Conservation (phyloP, 345 rosid species). For the Syzygium grande region DNA sequence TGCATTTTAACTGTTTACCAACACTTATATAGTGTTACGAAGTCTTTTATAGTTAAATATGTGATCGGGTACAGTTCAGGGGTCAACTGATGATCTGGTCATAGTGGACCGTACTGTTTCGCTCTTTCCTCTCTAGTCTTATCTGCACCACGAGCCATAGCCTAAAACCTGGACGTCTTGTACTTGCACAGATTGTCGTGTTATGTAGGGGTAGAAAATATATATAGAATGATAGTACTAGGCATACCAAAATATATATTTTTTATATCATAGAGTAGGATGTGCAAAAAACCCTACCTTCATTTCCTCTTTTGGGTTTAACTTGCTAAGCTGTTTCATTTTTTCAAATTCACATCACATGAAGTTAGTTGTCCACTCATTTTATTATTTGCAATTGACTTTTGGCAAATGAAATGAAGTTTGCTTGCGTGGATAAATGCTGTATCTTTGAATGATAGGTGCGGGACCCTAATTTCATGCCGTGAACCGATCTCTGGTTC, state of each 20-base stretch:
- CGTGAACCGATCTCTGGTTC: not conserved
- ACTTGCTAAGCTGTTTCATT: not conserved
- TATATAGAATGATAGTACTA: not conserved
- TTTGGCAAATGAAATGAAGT: not conserved
- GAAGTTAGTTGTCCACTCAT: not conserved
- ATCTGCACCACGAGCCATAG: not conserved
- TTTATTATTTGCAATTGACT: not conserved
- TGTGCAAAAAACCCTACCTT: not conserved
- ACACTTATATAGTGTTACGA: not conserved
- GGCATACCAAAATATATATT: not conserved
- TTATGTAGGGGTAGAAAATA: not conserved
- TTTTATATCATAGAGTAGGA: not conserved
- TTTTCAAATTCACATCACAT: not conserved
- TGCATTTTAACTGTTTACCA: not conserved
- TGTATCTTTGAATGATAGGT: not conserved
- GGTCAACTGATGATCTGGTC: not conserved
- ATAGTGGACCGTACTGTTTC: not conserved
- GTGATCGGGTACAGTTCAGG: not conserved
- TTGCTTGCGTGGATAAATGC: not conserved
- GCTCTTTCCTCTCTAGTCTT: not conserved
- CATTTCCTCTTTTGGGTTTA: not conserved
- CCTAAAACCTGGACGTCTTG: not conserved
- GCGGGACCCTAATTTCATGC: not conserved
- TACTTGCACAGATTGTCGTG: not conserved
- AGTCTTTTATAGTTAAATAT: not conserved